A percentile compares a stretch with the other conserved stretches of the same genome.
Evolutionary conservation across 176 grass and related monocot species (phyloP).

Genomic region (Thalia dealbata): DNA sequence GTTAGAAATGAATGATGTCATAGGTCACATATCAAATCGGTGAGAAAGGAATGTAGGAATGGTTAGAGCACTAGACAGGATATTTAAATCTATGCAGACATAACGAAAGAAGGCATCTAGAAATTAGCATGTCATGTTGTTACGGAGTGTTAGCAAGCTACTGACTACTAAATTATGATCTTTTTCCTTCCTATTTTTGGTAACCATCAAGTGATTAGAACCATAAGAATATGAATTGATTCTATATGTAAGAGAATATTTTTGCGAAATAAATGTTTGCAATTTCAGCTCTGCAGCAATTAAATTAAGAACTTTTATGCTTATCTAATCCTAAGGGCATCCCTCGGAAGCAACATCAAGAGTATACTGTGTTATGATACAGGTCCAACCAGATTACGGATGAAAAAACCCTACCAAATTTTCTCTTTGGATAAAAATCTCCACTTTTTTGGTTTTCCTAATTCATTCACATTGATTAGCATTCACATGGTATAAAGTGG

Average conservation of each 20-base stretch:
- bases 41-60: conserved; percentile 10
- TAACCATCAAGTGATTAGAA: background rate
- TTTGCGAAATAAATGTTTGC: background rate
- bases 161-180: background rate
- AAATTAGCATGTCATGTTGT: background rate
- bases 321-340: background rate
- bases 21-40: background rate
- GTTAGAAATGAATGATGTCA: background rate
- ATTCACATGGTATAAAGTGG: too few species aligned
- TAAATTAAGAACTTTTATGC: background rate
- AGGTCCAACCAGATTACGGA: background rate
- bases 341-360: background rate
- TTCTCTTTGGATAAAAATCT: background rate
- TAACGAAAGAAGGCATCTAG: background rate
- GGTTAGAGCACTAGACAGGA: background rate
- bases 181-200: background rate
- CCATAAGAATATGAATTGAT: background rate
- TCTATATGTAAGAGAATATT: background rate
- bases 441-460: background rate
- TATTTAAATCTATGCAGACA: background rate
- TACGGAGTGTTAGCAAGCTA: background rate
- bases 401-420: background rate
- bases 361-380: background rate
- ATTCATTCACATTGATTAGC: background rate
- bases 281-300: background rate